Base-by-base conservation (phyloP, 2,329 filamentous ascomycete genomes). In the Tolypocladium cylindrosporum region DNA sequence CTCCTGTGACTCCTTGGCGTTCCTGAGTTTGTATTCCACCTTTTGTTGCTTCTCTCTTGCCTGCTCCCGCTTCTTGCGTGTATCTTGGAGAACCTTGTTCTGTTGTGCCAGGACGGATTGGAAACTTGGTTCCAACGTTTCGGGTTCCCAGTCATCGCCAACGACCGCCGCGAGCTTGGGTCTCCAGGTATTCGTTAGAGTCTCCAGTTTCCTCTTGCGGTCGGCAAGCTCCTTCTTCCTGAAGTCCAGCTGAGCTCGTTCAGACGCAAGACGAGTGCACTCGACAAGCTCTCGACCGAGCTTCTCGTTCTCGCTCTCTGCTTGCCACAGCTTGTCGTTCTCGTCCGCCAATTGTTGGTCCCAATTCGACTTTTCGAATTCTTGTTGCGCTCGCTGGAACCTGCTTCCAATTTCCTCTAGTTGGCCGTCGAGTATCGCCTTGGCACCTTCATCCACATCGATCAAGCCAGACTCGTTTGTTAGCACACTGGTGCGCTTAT, bases 221-320 rank as follows among this genome's bases (percentile, higher is more conserved):
- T 91, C 87, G 61, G 84, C 83, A 36, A 91, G 73, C 67, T 96
- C 89, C 64, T 91, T 92, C 66, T 88, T 91, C 40, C 92, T 80
- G 64, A 89, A 86, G 58, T 96, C 90, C 13, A 99, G 79, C 65
- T 89, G 87, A 14, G 93, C 94, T 42, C 91, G 82, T 61, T 96
- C 91, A 4, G 87, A 85, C 7, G 91, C 91, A 58, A 89, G 82
- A 58, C 87, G 86, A 2, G 89, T 96, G 59, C 88, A 90, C 65
- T 95, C 88, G 10, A 91, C 82, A 41, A 97, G 82, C 68, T 97
- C 93, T n/a, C 81, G 77, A 51, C 88, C 87, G 36, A 97, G 79
- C 63, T 80, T 85, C 41, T 89, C 84, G 59, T 82, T 87, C 65
- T 88, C 84, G 24, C 82, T 84, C 66, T 97, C 91, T 1, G 95